A percentile compares a stretch with the other conserved stretches of the same genome.
These are phyloP conservation scores for Globisporangium polare DNA, from an alignment of 352 stramenopile species.

Conservation along the genomic window DNA sequence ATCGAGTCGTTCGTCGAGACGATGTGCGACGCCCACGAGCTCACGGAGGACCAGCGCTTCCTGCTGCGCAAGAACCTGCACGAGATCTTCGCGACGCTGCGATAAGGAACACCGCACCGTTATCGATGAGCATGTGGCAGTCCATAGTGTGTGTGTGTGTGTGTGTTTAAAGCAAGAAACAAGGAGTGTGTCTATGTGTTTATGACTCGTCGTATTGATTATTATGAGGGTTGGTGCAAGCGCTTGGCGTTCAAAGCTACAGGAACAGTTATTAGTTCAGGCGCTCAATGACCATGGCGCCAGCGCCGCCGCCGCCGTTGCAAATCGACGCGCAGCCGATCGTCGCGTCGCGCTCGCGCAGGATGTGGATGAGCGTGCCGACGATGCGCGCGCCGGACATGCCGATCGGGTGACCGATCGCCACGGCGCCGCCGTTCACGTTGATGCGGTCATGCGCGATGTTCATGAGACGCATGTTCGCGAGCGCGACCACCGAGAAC, in stretches of 20 bases:
- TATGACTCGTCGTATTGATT: constrained; percentile 7
- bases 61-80: constrained; percentile 75
- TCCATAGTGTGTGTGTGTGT: not conserved
- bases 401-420: constrained; percentile 80
- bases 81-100: constrained; percentile 59
- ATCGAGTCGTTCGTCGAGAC: constrained; percentile 87
- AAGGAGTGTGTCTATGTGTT: not conserved
- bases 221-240: not conserved
- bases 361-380: constrained; percentile 91
- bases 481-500: constrained; percentile 96
- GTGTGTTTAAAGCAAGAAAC: not conserved
- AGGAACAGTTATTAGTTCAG: constrained; percentile 78
- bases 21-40: constrained; percentile 83
- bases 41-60: constrained; percentile 84
- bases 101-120: constrained; percentile 10
- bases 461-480: constrained; percentile 94
- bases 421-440: constrained; percentile 94
- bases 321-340: constrained; percentile 97
- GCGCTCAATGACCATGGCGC: constrained; percentile 95
- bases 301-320: constrained; percentile 97
- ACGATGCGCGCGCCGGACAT: constrained; percentile 93
- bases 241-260: constrained; percentile 18
- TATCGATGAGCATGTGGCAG: not conserved
- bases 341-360: constrained; percentile 94
- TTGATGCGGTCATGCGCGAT: constrained; percentile 93